Evolutionary conservation across 2,329 filamentous ascomycete genomes (phyloP).

Genomic region (Fusarium armeniacum): DNA sequence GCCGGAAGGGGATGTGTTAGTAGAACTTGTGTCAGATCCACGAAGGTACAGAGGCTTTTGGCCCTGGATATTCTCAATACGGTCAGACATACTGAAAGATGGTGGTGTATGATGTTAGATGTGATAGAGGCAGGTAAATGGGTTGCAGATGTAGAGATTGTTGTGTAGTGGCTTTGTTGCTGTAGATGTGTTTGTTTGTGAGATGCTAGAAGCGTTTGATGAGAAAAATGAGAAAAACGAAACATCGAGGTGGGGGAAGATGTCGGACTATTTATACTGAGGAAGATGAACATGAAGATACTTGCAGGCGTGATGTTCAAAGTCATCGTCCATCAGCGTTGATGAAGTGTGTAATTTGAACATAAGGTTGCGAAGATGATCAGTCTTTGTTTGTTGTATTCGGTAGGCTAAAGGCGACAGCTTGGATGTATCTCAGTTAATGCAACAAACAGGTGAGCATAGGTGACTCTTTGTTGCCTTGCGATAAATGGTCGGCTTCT

Average conservation of each 20-base stretch:
- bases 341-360: not conserved
- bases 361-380: not conserved
- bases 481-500: not conserved
- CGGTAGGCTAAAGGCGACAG: not conserved
- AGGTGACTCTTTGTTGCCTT: not conserved
- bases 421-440: not conserved
- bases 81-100: constrained; percentile 3
- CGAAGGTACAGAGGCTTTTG: not conserved
- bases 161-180: not conserved
- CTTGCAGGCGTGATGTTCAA: not conserved
- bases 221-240: not conserved
- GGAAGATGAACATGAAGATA: not conserved
- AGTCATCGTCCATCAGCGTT: not conserved
- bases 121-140: not conserved
- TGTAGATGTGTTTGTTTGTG: not conserved
- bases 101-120: not conserved
- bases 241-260: not conserved
- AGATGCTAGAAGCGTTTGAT: not conserved
- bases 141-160: not conserved
- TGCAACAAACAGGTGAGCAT: not conserved
- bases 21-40: not conserved
- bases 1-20: too few species aligned
- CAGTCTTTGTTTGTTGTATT: not conserved
- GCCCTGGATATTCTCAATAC: not conserved
- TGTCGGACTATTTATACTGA: not conserved